These are phyloP conservation scores for Choiromyces venosus DNA, from an alignment of 495 filamentous ascomycete genomes.

Conservation along the genomic window DNA sequence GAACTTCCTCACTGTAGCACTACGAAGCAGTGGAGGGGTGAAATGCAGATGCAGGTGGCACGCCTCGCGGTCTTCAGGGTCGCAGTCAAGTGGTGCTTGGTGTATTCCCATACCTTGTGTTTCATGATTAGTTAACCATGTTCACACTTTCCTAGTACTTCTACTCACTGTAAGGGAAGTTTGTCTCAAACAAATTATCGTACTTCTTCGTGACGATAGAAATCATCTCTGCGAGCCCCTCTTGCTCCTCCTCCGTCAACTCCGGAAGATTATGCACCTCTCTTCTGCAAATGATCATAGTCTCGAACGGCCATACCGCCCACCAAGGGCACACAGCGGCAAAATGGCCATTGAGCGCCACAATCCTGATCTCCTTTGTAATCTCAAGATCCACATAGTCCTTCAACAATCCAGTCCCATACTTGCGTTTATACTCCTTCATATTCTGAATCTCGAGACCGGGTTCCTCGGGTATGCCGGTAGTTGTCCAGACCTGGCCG, in stretches of 20 bases:
- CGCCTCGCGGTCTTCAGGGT: constrained; percentile 72
- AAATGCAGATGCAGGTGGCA: constrained; percentile 96
- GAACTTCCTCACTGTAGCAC: constrained; percentile 92
- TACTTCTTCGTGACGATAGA: constrained; percentile 83
- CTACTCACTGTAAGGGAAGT: constrained; percentile 74
- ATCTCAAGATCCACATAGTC: constrained; percentile 84
- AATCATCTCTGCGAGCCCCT: constrained; percentile 71
- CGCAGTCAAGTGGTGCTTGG: constrained; percentile 86
- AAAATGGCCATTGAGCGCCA: constrained; percentile 78
- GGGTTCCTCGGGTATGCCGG: constrained; percentile 80
- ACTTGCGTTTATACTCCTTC: constrained; percentile 64
- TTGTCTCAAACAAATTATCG: constrained; percentile 95
- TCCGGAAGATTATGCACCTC: constrained; percentile 80
- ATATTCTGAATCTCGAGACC: constrained; percentile 69
- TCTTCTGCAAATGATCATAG: constrained; percentile 76
- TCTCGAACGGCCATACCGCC: constrained; percentile 95
- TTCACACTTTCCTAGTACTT: constrained; percentile 39
- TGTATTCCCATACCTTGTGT: constrained; percentile 61
- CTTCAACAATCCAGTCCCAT: constrained; percentile 68
- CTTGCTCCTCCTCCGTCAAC: constrained; percentile 60
- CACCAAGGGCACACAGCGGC: constrained; percentile 91
- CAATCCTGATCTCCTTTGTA: constrained; percentile 73
- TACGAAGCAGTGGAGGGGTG: constrained; percentile 86
- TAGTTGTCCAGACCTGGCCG: constrained; percentile 94
- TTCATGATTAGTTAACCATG: background rate